phyloP scores from a whole-genome alignment of 1,139 yeast species.

The Magnusiomyces sp. region DNA sequence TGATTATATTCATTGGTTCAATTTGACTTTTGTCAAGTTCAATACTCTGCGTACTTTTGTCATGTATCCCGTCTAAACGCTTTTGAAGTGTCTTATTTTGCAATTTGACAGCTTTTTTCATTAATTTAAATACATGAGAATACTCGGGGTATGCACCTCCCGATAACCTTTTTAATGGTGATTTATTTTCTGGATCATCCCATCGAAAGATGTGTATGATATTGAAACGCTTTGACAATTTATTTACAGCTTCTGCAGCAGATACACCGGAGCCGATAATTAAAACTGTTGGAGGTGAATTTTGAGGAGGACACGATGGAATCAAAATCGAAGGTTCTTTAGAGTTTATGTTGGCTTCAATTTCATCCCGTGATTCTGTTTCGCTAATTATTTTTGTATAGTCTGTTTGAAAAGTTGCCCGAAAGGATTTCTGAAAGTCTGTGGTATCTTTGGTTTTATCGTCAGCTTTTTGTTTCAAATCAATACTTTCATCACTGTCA shows the following conservation, averaged over 20 bases:
- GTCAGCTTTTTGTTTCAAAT: too few relatives aligned
- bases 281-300: slow-evolving; percentile 16
- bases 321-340: slow-evolving; percentile 13
- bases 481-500: too few relatives aligned
- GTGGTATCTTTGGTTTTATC: too few relatives aligned
- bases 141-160: slow-evolving; percentile 31
- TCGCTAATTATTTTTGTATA: too few relatives aligned
- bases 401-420: too few relatives aligned
- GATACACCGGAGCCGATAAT: slow-evolving; percentile 33
- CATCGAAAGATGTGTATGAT: slow-evolving; percentile 28
- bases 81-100: slow-evolving; percentile 1
- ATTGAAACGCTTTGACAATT: slow-evolving; percentile 5
- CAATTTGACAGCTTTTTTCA: slow-evolving; percentile 19
- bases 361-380: not conserved
- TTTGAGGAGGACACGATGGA: slow-evolving; percentile 8
- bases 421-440: too few relatives aligned
- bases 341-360: slow-evolving; percentile 4
- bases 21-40: not conserved
- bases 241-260: slow-evolving; percentile 30
- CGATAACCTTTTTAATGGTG: slow-evolving; percentile 28
- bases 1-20: not conserved
- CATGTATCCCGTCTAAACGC: not conserved
- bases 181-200: slow-evolving; percentile 19
- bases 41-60: not conserved
- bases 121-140: slow-evolving; percentile 23